phyloP scores from a whole-genome alignment of 2,329 filamentous ascomycete genomes.

The Calonectria hongkongensis region DNA sequence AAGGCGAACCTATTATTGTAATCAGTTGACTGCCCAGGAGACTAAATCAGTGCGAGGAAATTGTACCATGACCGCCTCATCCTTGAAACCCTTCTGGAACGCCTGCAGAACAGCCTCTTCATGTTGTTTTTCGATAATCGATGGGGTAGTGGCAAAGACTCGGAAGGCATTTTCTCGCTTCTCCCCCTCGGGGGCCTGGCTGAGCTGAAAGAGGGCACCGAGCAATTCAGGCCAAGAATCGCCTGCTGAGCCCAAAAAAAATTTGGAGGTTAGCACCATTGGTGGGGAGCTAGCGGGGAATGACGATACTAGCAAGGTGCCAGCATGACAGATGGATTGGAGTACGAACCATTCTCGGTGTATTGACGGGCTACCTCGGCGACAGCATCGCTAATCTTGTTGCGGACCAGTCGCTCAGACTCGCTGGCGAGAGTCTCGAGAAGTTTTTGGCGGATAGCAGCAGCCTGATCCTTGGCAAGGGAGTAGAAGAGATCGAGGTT shows the following conservation, averaged over 20 bases:
- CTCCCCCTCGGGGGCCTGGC: constrained; percentile 87
- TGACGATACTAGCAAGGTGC: background rate
- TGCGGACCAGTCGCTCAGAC: constrained; percentile 83
- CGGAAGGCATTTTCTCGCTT: constrained; percentile 95
- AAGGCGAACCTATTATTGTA: constrained; percentile 81
- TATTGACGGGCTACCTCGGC: constrained; percentile 97
- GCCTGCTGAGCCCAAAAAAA: constrained; percentile 67
- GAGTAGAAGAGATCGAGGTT: constrained; percentile 91
- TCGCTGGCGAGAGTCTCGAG: constrained; percentile 86
- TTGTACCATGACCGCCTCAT: constrained; percentile 85
- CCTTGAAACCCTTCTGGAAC: constrained; percentile 94
- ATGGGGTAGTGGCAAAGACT: constrained; percentile 95
- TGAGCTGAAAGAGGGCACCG: constrained; percentile 89
- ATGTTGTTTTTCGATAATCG: constrained; percentile 96
- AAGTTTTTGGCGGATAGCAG: constrained; percentile 88
- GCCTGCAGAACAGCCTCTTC: constrained; percentile 92
- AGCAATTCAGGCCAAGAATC: constrained; percentile 94
- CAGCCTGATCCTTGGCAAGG: constrained; percentile 82
- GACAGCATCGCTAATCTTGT: constrained; percentile 98
- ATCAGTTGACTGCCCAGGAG: constrained; percentile 42
- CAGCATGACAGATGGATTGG: background rate
- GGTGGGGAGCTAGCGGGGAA: constrained; percentile 20
- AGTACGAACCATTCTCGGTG: constrained; percentile 86
- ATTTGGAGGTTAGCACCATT: constrained; percentile 48
- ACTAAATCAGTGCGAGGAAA: constrained; percentile 29